Base-by-base conservation (phyloP, 208 protist species). In the Trypanosoma melophagium region DNA sequence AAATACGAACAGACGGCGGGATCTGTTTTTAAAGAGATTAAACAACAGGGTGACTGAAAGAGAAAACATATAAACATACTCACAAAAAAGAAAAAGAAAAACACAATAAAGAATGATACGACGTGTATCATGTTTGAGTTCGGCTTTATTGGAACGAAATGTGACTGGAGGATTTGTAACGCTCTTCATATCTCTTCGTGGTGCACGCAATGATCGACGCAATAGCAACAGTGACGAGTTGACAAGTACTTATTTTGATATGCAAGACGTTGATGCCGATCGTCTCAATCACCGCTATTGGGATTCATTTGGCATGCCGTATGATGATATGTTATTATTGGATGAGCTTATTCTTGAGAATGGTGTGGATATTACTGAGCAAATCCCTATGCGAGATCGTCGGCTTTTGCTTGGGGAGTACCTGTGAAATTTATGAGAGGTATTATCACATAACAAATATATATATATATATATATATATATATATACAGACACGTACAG, bases 221-320 rank as follows among this genome's bases (percentile, higher is more conserved):
- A 42, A 69, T 60, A 64, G 69, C 55, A 57, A 61, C 44, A 55
- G 51, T 50, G 61, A 77, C 47, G 40, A 64, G 7, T 16, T 55
- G 21, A 64, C 21, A 22, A 66, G 49, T 17, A 68, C 44, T 1
- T 62, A 87, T 61, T 95, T 95, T 67, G 89, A 95, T 28, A 45
- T 91, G 8, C 84, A 93, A 24, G 89, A 95, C 56, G 77, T 95
- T 41, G 78, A 92, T 44, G 79, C 80, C 5, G 76, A 85, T 51
- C 77, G 82, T 7, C 84, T 95, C 13, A 90, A 77, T 0, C 86
- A 95, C 62, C 83, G 81, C 52, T 95, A 90, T 66, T 95, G 89
- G 87, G 80, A 82, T 9, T 66, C 83, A 64, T n/a, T 59, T 42
- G 40, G 71, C 22, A 72, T 77, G 3, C 80, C 81, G 16, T 90